Evolutionary conservation across 2,329 filamentous ascomycete species (phyloP), one percentile per base, ranked within the genome.

Genomic region (Trichoderma sp.): DNA sequence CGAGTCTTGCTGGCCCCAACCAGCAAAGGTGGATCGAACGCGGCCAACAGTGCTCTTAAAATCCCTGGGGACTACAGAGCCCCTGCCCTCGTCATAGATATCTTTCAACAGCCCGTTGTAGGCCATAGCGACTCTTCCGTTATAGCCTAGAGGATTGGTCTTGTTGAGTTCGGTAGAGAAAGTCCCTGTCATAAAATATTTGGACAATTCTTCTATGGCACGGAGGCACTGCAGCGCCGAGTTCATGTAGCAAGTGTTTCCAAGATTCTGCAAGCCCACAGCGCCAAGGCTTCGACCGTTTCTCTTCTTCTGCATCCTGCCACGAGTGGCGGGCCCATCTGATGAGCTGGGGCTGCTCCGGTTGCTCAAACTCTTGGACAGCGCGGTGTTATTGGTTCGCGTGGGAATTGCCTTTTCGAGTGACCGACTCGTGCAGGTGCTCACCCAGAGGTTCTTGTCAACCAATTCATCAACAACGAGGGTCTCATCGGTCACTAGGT

Each of bases 201-300:
- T 91, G 6, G 94, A 95, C 74, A 99, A 84, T 81, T 99, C 96
- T 79, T 97, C 93, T 0, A 98, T 94, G 76, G 93, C 97, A 65
- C 95, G 91, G 66, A 99, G 89, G 80, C 96, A 99, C 80, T 99
- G 96, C 70, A 98, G 85, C 11, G 96, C 96, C 26, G 95, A 97
- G 81, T 98, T 98, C 95, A 98, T 98, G 83, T 99, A 99, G 82
- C 96, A 99, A 0, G 96, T 98, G 78, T 99, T 99, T 63, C 96
- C 96, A 15, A 99, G 84, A 78, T 99, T 99, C 74, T 89, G 90
- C 67, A 99, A 84, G 39, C 96, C 96, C 56, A 95, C 92, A 53
- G 91, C 92, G 36, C 96, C 96, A 39, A 90, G 82, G 14, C 89
- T 89, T 73, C 90, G 90, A 11, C 92, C 92, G 51, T 90, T 88